Evolutionary conservation across 805 yeast genomes (phyloP), one percentile per base, ranked within the genome.

Genomic region (Candida coquimbonensis): DNA sequence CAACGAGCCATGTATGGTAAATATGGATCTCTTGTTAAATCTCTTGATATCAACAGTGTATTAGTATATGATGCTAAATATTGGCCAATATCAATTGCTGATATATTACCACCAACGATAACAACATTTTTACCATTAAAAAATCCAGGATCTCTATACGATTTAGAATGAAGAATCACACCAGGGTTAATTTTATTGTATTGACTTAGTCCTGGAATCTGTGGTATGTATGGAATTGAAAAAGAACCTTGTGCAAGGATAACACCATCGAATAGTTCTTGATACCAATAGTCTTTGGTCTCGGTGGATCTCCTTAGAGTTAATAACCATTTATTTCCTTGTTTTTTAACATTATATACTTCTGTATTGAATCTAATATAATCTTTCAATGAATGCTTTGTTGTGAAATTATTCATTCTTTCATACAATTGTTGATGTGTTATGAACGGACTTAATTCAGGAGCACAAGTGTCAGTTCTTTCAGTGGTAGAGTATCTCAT

Each of bases 41-140:
- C 79, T 45, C 96, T 70, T 36, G 86, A 77, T 46, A 88, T 68
- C 47, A 84, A 83, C 44, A 84, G 73, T 52, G 54, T 65, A 47
- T 53, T 65, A 43, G 58, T 62, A 24, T 53, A 54, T 31, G 72
- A 67, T 11, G 60, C 52, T 1, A 73, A 53, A 49, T 75, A 74
- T 51, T 73, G 77, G 6, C 70, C 60, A n/a, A 73, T 53, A 52
- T 73, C 75, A 41, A 67, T 66, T 1, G 76, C 66, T 42, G 72
- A 64, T 26, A 74, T 65, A 41, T 68, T 62, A 4, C 73, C 70
- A 5, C 79, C 80, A 38, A 73, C 61, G 13, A 73, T 55, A 38
- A 75, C 53, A 2, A 75, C 73, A 39, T 70, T 68, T 43, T 68
- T 64, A 45, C 59, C 68, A 12, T 42, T 50, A 52, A 64, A 80